These are phyloP conservation scores for Rhodotorula sp. DNA, from an alignment of 1,284 basidiomycete species.

Conservation along the genomic window DNA sequence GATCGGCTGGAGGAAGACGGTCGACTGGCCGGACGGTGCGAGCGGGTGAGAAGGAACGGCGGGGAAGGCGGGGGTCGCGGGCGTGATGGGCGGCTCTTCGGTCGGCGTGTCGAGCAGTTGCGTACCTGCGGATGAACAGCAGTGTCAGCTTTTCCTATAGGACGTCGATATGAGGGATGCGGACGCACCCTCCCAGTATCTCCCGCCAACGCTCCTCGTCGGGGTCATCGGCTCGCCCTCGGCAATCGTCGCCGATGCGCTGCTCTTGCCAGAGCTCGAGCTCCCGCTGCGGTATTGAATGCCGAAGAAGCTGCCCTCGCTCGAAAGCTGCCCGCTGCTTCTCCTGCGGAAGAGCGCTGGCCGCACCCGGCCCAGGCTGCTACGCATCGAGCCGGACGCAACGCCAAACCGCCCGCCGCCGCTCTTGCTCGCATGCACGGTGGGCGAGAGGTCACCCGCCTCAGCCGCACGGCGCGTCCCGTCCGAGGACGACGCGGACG, in stretches of 20 bases:
- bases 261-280: conserved; percentile 28
- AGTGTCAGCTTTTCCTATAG: not conserved
- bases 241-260: conserved; percentile 3
- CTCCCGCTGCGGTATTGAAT: conserved; percentile 34
- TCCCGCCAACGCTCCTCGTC: conserved; percentile 25
- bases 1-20: conserved; percentile 19
- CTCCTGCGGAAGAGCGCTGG: conserved; percentile 41
- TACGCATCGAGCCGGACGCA: conserved; percentile 4
- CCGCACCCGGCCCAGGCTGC: conserved; percentile 12
- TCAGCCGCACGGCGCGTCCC: not conserved
- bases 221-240: conserved; percentile 44
- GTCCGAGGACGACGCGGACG: conserved; percentile 6
- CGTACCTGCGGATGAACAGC: conserved; percentile 3
- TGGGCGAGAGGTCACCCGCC: conserved; percentile 29
- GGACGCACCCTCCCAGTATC: conserved; percentile 33
- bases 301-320: conserved; percentile 32
- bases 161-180: not conserved
- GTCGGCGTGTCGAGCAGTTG: conserved; percentile 40
- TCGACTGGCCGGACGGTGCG: conserved; percentile 15
- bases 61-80: conserved; percentile 33
- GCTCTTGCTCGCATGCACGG: conserved; percentile 23
- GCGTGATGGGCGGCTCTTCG: conserved; percentile 36
- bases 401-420: not conserved
- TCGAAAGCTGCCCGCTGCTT: conserved; percentile 44
- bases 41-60: conserved; percentile 11